Evolutionary conservation across 2,329 filamentous ascomycete genomes (phyloP).

Genomic region (Nannizziopsis barbatae): DNA sequence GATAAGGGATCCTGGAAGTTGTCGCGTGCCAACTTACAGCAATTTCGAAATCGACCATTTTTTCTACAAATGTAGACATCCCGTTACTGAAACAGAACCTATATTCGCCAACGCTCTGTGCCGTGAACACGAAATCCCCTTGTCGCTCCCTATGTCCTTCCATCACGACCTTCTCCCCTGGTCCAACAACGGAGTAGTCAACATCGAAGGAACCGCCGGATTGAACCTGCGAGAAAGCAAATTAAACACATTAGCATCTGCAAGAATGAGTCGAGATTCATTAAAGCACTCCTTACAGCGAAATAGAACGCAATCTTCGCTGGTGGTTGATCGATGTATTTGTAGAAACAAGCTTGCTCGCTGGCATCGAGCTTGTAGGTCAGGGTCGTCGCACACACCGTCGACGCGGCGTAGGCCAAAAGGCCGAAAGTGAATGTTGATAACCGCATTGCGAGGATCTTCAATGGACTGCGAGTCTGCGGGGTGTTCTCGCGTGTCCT

Average conservation of each 20-base stretch:
- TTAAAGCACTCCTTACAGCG: constrained; percentile 49
- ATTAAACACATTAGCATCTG: constrained; percentile 1
- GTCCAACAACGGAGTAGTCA: constrained; percentile 79
- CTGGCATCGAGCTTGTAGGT: constrained; percentile 85
- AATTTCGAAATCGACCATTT: constrained; percentile 96
- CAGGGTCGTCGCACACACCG: constrained; percentile 74
- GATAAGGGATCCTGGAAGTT: constrained; percentile 5
- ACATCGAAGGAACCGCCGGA: constrained; percentile 95
- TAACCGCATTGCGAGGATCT: constrained; percentile 49
- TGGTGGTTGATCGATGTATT: constrained; percentile 61
- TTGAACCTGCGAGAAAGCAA: constrained; percentile 59
- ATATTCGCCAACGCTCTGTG: constrained; percentile 77
- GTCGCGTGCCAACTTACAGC: constrained; percentile 47
- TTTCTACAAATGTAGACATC: constrained; percentile 96
- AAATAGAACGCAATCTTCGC: constrained; percentile 98
- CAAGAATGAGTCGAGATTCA: constrained; percentile 25
- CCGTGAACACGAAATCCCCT: constrained; percentile 96
- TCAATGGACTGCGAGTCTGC: not conserved
- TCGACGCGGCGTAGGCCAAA: constrained; percentile 57
- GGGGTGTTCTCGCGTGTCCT: not conserved
- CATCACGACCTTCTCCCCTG: constrained; percentile 67
- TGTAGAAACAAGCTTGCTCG: constrained; percentile 94
- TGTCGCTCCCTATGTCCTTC: constrained; percentile 85
- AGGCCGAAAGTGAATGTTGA: constrained; percentile 53
- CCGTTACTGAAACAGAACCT: constrained; percentile 97